Conservation (phyloP, 176 grass and related monocot species). For the Carex pumila region DNA sequence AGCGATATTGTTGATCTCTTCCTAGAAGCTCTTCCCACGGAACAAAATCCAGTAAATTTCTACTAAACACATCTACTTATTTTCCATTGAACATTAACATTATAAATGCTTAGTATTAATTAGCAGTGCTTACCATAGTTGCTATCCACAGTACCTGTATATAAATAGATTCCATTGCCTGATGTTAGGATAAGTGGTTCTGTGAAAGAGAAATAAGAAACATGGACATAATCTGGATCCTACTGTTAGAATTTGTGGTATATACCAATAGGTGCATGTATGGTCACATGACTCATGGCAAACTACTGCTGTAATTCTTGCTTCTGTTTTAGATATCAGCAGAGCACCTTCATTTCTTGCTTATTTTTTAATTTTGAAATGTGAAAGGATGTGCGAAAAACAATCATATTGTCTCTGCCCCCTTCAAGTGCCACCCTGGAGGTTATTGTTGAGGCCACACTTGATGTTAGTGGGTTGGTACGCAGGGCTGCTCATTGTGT, state of each 20-base stretch:
- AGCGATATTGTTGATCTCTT: constrained; percentile 60
- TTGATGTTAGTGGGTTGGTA: constrained; percentile 62
- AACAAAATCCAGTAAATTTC: constrained; percentile 72
- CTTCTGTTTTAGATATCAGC: neutral
- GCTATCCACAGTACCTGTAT: neutral
- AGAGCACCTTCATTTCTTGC: neutral
- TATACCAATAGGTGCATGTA: neutral
- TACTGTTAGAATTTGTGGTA: neutral
- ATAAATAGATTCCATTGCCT: neutral
- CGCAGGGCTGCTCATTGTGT: constrained; percentile 67
- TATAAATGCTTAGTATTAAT: neutral
- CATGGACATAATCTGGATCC: neutral
- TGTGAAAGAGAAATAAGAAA: neutral
- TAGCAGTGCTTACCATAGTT: neutral
- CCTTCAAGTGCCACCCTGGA: constrained; percentile 68
- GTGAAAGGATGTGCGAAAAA: constrained; percentile 65
- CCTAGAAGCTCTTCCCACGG: constrained; percentile 46
- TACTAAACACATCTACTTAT: neutral
- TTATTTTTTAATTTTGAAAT: constrained; percentile 9
- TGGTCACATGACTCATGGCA: neutral
- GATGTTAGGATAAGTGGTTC: neutral
- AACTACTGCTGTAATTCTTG: neutral
- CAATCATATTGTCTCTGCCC: constrained; percentile 64
- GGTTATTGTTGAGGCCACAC: constrained; percentile 50
- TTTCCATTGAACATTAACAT: neutral